Evolutionary conservation across 495 filamentous ascomycete genomes (phyloP).

Genomic region (Hyaloscypha finlandica): DNA sequence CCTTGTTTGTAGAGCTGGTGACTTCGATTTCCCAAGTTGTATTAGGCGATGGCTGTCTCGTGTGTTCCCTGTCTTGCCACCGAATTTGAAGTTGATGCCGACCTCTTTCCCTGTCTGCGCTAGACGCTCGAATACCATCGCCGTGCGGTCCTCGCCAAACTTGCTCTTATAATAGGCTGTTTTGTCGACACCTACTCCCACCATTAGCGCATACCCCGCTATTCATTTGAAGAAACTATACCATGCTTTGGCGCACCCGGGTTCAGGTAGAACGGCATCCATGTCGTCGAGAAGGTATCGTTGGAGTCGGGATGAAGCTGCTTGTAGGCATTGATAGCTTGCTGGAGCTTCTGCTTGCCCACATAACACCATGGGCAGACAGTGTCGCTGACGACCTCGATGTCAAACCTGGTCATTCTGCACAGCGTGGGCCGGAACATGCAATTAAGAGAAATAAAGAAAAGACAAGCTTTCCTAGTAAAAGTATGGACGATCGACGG

Average conservation of each 20-base stretch:
- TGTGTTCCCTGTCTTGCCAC: slow-evolving; percentile 76
- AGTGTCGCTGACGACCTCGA: slow-evolving; percentile 74
- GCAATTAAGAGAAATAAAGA: neutral
- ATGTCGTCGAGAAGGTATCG: slow-evolving; percentile 72
- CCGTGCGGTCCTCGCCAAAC: slow-evolving; percentile 61
- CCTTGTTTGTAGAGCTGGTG: slow-evolving; percentile 55
- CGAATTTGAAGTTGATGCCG: slow-evolving; percentile 73
- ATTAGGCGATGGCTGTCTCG: slow-evolving; percentile 75
- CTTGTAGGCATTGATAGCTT: slow-evolving; percentile 68
- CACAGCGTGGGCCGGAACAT: slow-evolving; percentile 38
- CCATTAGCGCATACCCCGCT: neutral
- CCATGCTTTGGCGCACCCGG: slow-evolving; percentile 54
- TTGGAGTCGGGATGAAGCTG: slow-evolving; percentile 51
- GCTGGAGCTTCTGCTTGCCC: slow-evolving; percentile 72
- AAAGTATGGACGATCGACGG: neutral
- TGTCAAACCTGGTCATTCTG: slow-evolving; percentile 77
- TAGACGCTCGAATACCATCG: slow-evolving; percentile 61
- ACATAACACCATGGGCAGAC: slow-evolving; percentile 89
- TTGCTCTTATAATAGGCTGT: slow-evolving; percentile 49
- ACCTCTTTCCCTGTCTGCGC: slow-evolving; percentile 55
- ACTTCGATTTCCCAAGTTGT: slow-evolving; percentile 64
- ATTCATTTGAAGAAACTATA: slow-evolving; percentile 6
- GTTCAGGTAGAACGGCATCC: slow-evolving; percentile 82
- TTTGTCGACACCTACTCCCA: slow-evolving; percentile 54
- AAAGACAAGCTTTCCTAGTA: neutral